Base-by-base conservation (phyloP, 441 rosid genomes). In the Arabidopsis lyrata region DNA sequence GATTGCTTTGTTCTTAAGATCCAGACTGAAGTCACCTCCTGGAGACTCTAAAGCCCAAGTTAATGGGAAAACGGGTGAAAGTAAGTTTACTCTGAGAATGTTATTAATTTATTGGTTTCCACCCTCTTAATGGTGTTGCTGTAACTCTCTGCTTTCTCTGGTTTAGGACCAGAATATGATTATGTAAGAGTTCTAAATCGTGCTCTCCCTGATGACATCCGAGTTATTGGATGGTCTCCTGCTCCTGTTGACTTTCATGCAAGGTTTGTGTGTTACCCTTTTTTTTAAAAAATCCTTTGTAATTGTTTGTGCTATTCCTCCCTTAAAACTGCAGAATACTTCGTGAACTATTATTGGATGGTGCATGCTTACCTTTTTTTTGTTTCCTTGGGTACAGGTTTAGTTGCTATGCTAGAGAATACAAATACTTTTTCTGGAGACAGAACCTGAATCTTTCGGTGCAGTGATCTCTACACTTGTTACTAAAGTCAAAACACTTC, bases 181-280 rank as follows among this genome's bases (percentile, higher is more conserved):
- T 95, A 95, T 75, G 96, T 92, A 74, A 83, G 87, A 82, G 86
- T 88, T 60, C 80, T 92, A 81, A 92, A 95, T 82, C 91, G 95
- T 71, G 95, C 80, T 78, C 95, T 95, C 74, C 99, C 97, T 60
- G 83, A 83, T 50, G 97, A 95, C 80, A 90, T 92, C 73, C 91
- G 94, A 74, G 86, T 92, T 60, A 64, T 85, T 24, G 97, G 97
- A 78, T 95, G 99, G 99, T 86, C 90, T 85, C 91, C 99, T 29
- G 88, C 77, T 84, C 88, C 96, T 76, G 34, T 68, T 74, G 97
- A 80, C 84, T 95, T 95, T 82, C 89, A 86, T 78, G 97, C 99
- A 84, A 95, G 99, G 99, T 95, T 70, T 65, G 73, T 61, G 70
- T 54, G 24, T 68, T 66, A 24, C 67, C 80, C 69, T 22, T 52